Evolutionary conservation across 2,329 filamentous ascomycete genomes (phyloP).

Genomic region (Arthrobotrys sinensis): DNA sequence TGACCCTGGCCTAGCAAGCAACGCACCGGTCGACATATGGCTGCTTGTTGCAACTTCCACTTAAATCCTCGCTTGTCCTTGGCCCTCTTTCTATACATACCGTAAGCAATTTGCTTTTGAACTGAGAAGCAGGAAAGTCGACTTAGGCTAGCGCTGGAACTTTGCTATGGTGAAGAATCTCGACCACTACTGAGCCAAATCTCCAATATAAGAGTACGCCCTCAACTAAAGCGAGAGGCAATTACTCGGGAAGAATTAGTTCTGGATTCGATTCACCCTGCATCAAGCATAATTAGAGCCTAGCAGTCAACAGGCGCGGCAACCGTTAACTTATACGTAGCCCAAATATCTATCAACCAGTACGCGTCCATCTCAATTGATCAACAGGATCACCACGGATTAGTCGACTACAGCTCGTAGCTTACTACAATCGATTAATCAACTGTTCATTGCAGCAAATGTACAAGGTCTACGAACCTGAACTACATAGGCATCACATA

Average conservation of each 20-base stretch:
- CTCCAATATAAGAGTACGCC: conserved; percentile 34
- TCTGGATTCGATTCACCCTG: conserved; percentile 35
- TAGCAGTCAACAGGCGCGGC: too few relatives aligned
- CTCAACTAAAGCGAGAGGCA: conserved; percentile 17
- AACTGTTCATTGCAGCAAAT: too few relatives aligned
- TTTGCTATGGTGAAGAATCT: conserved; percentile 32
- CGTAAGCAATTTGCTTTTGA: conserved; percentile 32
- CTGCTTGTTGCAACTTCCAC: conserved; percentile 37
- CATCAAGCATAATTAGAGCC: conserved; percentile 32
- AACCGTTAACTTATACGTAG: too few relatives aligned
- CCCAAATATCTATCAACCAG: too few relatives aligned
- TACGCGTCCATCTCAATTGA: too few relatives aligned
- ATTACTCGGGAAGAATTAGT: conserved; percentile 14
- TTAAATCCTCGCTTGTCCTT: conserved; percentile 39
- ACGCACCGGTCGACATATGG: conserved; percentile 45
- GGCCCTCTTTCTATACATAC: conserved; percentile 15
- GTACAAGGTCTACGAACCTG: too few relatives aligned
- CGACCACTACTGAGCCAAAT: conserved; percentile 31
- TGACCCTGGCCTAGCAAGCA: conserved; percentile 29
- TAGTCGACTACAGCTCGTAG: too few relatives aligned
- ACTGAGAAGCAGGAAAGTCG: conserved; percentile 26
- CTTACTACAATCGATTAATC: too few relatives aligned
- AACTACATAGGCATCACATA: too few relatives aligned
- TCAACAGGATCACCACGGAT: too few relatives aligned
- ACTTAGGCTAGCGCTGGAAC: conserved; percentile 15